These are phyloP conservation scores for Zea mays DNA, from an alignment of 176 grass and related monocot genomes.

Conservation along the genomic window Zm-B73-REFERENCE-NAM-5.0 NC_050101.1:145526001-145526500, in stretches of 20 bases:
- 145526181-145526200: constrained; percentile 83
- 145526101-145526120: constrained; percentile 65
- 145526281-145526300: constrained; percentile 99
- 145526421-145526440: constrained; percentile 82
- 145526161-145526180: constrained; percentile 27
- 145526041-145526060: constrained; percentile 99
- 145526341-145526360: constrained; percentile 34
- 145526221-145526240: constrained; percentile 92
- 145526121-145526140: constrained; percentile 47
- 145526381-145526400: constrained; percentile 81
- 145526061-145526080: constrained; percentile 82
- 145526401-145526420: constrained; percentile 67
- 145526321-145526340: constrained; percentile 72
- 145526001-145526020: constrained; percentile 21
- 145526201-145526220: constrained; percentile 79
- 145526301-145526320: constrained; percentile 91
- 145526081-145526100: constrained; percentile 64
- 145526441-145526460: constrained; percentile 84
- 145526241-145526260: constrained; percentile 92
- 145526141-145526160: constrained; percentile 28
- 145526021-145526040: constrained; percentile 98
- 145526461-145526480: constrained; percentile 59
- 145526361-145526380: constrained; percentile 54
- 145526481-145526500: constrained; percentile 82
- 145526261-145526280: constrained; percentile 89